A percentile compares a stretch with the other conserved stretches of the same genome.
Conservation (phyloP, 2,329 filamentous ascomycete species). For the Fusarium albidum region DNA sequence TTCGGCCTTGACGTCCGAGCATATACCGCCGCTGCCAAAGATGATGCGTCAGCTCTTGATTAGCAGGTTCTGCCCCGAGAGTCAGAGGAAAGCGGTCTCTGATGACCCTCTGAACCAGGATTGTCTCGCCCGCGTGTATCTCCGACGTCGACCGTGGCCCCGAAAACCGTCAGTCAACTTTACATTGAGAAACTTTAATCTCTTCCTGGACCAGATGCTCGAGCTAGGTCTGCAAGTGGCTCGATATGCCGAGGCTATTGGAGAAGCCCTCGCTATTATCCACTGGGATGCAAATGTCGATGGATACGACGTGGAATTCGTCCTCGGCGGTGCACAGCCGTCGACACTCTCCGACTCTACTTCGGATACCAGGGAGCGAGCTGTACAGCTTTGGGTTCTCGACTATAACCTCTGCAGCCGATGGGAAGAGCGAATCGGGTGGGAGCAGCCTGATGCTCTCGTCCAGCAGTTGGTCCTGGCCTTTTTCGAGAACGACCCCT, state of each 20-base stretch:
- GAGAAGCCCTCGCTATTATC: conserved; percentile 33
- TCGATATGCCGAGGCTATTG: conserved; percentile 25
- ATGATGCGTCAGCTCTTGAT: conserved; percentile 32
- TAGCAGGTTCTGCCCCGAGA: conserved; percentile 22
- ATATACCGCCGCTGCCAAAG: conserved; percentile 37
- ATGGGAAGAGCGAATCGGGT: conserved; percentile 22
- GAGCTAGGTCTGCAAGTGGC: conserved; percentile 12
- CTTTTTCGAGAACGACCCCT: conserved; percentile 38
- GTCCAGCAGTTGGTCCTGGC: conserved; percentile 29
- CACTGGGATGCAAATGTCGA: conserved; percentile 34
- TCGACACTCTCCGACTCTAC: too few relatives aligned
- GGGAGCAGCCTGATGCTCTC: conserved; percentile 11
- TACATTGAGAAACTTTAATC: conserved; percentile 34
- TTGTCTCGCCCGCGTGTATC: conserved; percentile 31
- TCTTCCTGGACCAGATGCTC: conserved; percentile 34
- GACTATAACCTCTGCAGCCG: conserved; percentile 34
- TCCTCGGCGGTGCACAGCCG: conserved; percentile 30
- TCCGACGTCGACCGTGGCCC: conserved; percentile 17
- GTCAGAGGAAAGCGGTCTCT: not conserved
- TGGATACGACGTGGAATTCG: conserved; percentile 36
- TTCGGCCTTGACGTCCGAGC: conserved; percentile 31
- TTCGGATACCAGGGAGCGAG: not conserved
- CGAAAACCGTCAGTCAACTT: conserved; percentile 25
- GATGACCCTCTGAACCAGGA: conserved; percentile 24
- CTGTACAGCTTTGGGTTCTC: conserved; percentile 19